Evolutionary conservation across 371 early-diverging fungal species (phyloP).

Genomic region (Lichtheimia ramosa): DNA sequence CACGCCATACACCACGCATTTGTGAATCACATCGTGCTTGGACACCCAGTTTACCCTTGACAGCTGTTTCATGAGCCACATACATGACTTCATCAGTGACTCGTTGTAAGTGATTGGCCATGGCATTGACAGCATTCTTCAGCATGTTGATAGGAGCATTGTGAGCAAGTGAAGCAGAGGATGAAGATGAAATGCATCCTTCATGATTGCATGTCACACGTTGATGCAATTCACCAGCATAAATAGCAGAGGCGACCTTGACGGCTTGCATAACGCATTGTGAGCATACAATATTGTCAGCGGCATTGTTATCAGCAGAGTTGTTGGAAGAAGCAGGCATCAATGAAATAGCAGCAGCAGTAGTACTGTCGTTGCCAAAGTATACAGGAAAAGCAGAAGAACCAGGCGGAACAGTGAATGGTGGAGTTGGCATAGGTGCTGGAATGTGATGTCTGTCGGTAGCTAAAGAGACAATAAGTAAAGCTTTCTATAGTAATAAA

Average conservation of each 20-base stretch:
- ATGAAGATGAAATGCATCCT: conserved; percentile 4
- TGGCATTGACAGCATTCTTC: conserved; percentile 62
- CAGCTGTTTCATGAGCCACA: conserved; percentile 63
- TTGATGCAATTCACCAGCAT: conserved; percentile 45
- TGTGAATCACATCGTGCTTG: conserved; percentile 47
- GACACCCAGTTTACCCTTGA: conserved; percentile 66
- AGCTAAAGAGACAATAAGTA: conserved; percentile 4
- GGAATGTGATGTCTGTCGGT: background rate
- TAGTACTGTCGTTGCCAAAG: conserved; percentile 8
- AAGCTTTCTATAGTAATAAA: background rate
- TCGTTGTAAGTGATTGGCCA: conserved; percentile 60
- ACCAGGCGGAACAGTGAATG: conserved; percentile 16
- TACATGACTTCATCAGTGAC: conserved; percentile 58
- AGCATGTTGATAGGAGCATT: conserved; percentile 33
- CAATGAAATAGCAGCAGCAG: conserved; percentile 1
- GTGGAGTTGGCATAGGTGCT: conserved; percentile 19
- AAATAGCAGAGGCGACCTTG: conserved; percentile 50
- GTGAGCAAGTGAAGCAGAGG: conserved; percentile 13
- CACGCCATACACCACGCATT: conserved; percentile 69
- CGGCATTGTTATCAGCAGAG: background rate
- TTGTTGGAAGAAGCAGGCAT: background rate
- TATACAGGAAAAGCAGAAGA: conserved; percentile 12
- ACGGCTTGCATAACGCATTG: conserved; percentile 46
- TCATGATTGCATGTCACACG: conserved; percentile 49
- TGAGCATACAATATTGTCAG: conserved; percentile 26